These are phyloP conservation scores for Apiotrichum montevideense DNA, from an alignment of 1,284 basidiomycete genomes.

Conservation along the genomic window DNA sequence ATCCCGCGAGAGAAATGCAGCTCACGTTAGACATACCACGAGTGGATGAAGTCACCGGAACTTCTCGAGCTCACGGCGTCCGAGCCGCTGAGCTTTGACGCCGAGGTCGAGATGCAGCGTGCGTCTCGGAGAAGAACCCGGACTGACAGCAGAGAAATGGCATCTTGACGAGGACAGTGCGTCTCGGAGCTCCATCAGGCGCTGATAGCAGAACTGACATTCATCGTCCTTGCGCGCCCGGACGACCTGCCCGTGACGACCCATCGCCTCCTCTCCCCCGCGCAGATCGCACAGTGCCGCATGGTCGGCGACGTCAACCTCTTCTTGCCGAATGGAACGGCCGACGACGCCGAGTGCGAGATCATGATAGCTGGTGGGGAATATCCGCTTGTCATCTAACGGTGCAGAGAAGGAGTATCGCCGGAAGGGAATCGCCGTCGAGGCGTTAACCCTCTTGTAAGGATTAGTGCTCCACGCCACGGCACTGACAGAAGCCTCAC, in stretches of 20 bases:
- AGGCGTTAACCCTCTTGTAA: slow-evolving; percentile 60
- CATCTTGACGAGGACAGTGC: slow-evolving; percentile 76
- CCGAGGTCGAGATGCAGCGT: slow-evolving; percentile 93
- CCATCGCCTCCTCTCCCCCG: slow-evolving; percentile 15
- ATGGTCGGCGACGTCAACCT: slow-evolving; percentile 23
- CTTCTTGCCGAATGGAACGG: slow-evolving; percentile 45
- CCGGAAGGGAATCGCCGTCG: slow-evolving; percentile 50
- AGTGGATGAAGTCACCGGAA: slow-evolving; percentile 79
- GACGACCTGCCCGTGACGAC: slow-evolving; percentile 6
- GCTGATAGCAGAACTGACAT: slow-evolving; percentile 65
- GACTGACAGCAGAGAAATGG: slow-evolving; percentile 62
- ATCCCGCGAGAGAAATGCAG: too few relatives aligned
- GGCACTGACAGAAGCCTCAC: slow-evolving; percentile 36
- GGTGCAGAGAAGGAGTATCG: slow-evolving; percentile 3
- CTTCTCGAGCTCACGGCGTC: slow-evolving; percentile 77
- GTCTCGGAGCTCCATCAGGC: slow-evolving; percentile 25
- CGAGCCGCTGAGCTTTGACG: slow-evolving; percentile 70
- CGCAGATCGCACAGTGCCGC: slow-evolving; percentile 22
- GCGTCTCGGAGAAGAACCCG: slow-evolving; percentile 31
- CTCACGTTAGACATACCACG: slow-evolving; percentile 64
- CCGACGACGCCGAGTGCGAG: slow-evolving; percentile 59
- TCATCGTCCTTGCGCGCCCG: slow-evolving; percentile 67
- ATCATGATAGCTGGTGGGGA: slow-evolving; percentile 75
- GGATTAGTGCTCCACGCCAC: neutral
- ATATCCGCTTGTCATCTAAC: too few relatives aligned